Evolutionary conservation across 345 rosid genomes (phyloP), one percentile per base, ranked within the genome.

Genomic region (Citrus unshiu): DNA sequence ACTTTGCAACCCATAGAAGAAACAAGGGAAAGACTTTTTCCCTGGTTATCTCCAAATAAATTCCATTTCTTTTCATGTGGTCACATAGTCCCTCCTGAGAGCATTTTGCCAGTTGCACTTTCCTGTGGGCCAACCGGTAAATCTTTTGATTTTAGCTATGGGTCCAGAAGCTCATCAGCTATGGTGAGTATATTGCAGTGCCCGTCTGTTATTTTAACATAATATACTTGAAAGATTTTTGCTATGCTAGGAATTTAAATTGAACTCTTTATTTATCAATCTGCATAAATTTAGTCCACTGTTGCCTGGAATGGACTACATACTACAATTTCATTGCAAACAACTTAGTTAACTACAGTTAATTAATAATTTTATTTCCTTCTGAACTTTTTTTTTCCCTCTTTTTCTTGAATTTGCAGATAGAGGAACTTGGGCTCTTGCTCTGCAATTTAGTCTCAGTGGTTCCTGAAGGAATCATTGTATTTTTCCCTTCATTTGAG

Each of bases 1-100:
- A 95, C 99, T 80, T 89, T 95, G 84, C 98, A 95, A 83, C 99
- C 99, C 67, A 86, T 95, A 66, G 97, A 93, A 89, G 98, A 92
- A 85, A 91, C 97, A 68, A 92, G 96, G 83, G 98, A 91, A 78
- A 86, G 97, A 49, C 98, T 93, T 76, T 93, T 95, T 83, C 97
- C 99, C 22, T 83, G 95, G 92, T 81, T 95, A 83, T 91, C 91
- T 65, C 80, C 77, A 32, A 84, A 88, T 79, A 88, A 87, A 79
- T 84, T 92, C 77, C 90, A 89, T 76, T 92, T 95, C 88, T 93
- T 92, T 83, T 92, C 97, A 43, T 95, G 99, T 82, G 76, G 90
- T 83, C 99, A 95, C 79, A 92, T 95, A 79, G 90, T 95, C 72
- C 94, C 99, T 76, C 88, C 88, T 1, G 93, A 93, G 81, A 93